phyloP scores from a whole-genome alignment of 148 eudicot species.

The Oxyria digyna region DNA sequence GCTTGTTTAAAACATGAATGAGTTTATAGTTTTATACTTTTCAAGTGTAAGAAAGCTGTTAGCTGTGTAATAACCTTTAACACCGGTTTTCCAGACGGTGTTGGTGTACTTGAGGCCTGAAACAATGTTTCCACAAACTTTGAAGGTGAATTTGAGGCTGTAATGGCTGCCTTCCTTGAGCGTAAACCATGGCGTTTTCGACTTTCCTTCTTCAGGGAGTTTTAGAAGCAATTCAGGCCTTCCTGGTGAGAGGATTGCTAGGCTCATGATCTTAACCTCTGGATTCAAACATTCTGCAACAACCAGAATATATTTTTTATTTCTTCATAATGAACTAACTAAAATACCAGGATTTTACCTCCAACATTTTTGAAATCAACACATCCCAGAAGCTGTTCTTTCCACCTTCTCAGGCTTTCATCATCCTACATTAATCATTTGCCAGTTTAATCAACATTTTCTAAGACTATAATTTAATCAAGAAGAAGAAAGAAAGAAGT shows the following conservation, averaged over 20 bases:
- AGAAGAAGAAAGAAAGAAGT: background rate
- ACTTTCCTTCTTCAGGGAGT: constrained; percentile 55
- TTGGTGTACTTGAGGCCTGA: constrained; percentile 56
- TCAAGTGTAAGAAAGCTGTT: too few species aligned
- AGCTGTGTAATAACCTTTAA: constrained; percentile 39
- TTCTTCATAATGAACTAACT: background rate
- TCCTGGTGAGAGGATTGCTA: constrained; percentile 41
- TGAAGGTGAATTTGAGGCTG: constrained; percentile 49
- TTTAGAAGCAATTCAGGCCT: constrained; percentile 47
- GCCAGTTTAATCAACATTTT: too few species aligned
- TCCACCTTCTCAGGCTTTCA: constrained; percentile 88
- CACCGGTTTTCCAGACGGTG: constrained; percentile 57
- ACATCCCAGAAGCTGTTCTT: constrained; percentile 67
- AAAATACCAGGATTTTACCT: constrained; percentile 25
- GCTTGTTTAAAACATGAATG: too few species aligned
- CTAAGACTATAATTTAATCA: too few species aligned
- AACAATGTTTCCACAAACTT: constrained; percentile 49
- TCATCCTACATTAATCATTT: constrained; percentile 63
- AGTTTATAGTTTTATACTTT: too few species aligned
- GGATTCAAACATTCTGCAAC: constrained; percentile 47
- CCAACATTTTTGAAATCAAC: constrained; percentile 55
- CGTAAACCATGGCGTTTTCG: constrained; percentile 54
- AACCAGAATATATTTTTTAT: background rate
- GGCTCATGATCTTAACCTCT: constrained; percentile 54
- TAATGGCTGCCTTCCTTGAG: constrained; percentile 61